These are phyloP conservation scores for Cercophora samala DNA, from an alignment of 495 filamentous ascomycete species.

Conservation along the genomic window DNA sequence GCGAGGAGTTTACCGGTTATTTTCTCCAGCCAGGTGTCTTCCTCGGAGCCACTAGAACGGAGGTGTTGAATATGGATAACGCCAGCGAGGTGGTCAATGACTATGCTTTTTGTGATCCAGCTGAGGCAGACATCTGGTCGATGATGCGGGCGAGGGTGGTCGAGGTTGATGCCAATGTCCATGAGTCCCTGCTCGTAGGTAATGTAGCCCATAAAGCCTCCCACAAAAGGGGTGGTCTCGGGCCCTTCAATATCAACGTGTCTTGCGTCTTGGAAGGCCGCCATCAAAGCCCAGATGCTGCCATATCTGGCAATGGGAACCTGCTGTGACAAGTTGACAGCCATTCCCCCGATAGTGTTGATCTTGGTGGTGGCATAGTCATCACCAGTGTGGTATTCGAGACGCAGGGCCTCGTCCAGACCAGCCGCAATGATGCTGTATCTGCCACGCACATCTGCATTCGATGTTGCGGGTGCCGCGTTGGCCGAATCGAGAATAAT, in stretches of 20 bases:
- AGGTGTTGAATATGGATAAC: constrained; percentile 65
- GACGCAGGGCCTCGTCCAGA: constrained; percentile 46
- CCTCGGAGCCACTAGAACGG: constrained; percentile 32
- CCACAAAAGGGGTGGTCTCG: constrained; percentile 65
- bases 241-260: constrained; percentile 30
- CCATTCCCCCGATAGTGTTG: constrained; percentile 5
- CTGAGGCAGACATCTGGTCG: constrained; percentile 71
- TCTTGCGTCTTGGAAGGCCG: constrained; percentile 55
- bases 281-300: constrained; percentile 55
- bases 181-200: constrained; percentile 82
- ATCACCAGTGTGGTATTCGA: constrained; percentile 53
- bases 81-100: constrained; percentile 67
- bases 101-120: constrained; percentile 75
- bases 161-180: constrained; percentile 49
- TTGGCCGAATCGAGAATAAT: constrained; percentile 57
- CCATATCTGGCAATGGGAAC: constrained; percentile 35
- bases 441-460: constrained; percentile 52
- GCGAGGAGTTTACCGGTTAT: constrained; percentile 32
- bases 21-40: constrained; percentile 35
- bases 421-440: constrained; percentile 67
- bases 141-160: constrained; percentile 35
- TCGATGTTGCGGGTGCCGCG: constrained; percentile 33
- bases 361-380: constrained; percentile 34
- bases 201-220: constrained; percentile 85
- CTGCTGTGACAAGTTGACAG: constrained; percentile 22